A percentile compares a stretch with the other conserved stretches of the same genome.
Conservation (phyloP, 192 early-diverging fungal species). For the Gigaspora rosea region DNA sequence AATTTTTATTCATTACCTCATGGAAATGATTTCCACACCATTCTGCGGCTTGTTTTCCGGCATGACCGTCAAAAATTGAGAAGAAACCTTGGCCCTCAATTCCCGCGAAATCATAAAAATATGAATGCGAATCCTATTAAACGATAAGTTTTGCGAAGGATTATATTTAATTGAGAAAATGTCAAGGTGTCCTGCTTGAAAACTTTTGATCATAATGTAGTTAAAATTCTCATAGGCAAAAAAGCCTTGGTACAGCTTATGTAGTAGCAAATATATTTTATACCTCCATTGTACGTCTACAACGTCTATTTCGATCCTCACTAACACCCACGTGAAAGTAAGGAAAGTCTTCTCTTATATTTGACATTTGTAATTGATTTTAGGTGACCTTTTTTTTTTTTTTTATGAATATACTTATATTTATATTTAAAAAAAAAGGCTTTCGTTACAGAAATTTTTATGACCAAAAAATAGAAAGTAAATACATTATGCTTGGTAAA, state of each 20-base stretch:
- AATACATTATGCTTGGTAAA: too few relatives aligned
- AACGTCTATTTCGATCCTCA: slow-evolving; percentile 89
- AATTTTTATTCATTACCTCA: slow-evolving; percentile 50
- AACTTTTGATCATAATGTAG: too few relatives aligned
- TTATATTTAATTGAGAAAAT: too few relatives aligned
- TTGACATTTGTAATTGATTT: background rate
- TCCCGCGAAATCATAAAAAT: slow-evolving; percentile 79
- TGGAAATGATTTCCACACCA: slow-evolving; percentile 93
- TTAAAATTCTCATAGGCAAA: too few relatives aligned
- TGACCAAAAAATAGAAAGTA: too few relatives aligned
- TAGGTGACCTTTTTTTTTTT: too few relatives aligned
- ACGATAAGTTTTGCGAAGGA: background rate
- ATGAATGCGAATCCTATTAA: slow-evolving; percentile 81
- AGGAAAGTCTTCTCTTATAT: slow-evolving; percentile 8
- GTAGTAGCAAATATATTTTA: too few relatives aligned
- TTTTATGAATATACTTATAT: too few relatives aligned
- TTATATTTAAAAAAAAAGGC: too few relatives aligned
- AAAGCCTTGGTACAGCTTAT: too few relatives aligned
- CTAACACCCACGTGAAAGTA: slow-evolving; percentile 63
- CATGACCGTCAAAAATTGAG: slow-evolving; percentile 98
- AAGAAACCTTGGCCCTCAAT: slow-evolving; percentile 84
- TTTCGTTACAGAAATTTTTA: too few relatives aligned
- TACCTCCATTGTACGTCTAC: slow-evolving; percentile 92
- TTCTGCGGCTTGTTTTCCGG: slow-evolving; percentile 91
- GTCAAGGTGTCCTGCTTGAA: too few relatives aligned